Conservation (phyloP, 345 rosid genomes). For the Rhizophora apiculata region DNA sequence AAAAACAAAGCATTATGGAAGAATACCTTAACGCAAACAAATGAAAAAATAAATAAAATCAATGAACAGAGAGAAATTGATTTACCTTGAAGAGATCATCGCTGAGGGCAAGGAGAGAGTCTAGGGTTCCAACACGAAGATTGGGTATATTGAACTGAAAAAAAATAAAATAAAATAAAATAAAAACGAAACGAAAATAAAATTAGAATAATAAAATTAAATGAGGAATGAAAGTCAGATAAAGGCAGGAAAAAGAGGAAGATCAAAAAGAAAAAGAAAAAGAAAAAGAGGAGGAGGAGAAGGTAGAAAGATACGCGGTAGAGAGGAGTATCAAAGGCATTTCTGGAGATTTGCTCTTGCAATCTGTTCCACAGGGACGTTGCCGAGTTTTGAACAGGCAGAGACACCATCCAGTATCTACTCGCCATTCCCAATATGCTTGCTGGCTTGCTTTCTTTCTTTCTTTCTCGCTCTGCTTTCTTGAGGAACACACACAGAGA, state of each 20-base stretch:
- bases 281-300: too few relatives aligned
- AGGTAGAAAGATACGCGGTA: constrained; percentile 52
- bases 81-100: constrained; percentile 93
- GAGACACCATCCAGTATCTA: constrained; percentile 89
- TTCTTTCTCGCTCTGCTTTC: neutral
- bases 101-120: constrained; percentile 89
- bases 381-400: constrained; percentile 78
- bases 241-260: neutral
- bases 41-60: neutral
- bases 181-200: neutral
- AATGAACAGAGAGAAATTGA: neutral
- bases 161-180: neutral
- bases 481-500: too few relatives aligned
- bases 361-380: constrained; percentile 67
- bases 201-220: too few relatives aligned
- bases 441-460: neutral
- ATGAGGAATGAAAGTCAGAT: constrained; percentile 17
- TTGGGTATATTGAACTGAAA: constrained; percentile 89
- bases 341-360: constrained; percentile 84
- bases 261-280: too few relatives aligned
- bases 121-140: constrained; percentile 98
- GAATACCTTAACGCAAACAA: too few relatives aligned
- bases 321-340: constrained; percentile 92
- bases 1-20: too few relatives aligned
- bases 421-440: constrained; percentile 51